These are phyloP conservation scores for Rhodomyrtus psidioides DNA, from an alignment of 441 rosid species.

Conservation along the genomic window DNA sequence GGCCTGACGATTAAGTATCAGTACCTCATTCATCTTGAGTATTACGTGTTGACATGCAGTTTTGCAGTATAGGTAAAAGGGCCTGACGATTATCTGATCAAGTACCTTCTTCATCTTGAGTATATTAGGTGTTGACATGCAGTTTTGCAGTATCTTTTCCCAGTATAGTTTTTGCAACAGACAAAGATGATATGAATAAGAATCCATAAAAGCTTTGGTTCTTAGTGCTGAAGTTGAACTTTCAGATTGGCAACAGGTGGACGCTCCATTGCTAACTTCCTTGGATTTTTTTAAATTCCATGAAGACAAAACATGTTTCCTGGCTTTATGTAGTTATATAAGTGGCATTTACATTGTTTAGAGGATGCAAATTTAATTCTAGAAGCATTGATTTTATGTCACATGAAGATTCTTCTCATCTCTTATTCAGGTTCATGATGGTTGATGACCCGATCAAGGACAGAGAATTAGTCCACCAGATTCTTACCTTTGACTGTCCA, in stretches of 20 bases:
- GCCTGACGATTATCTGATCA: neutral
- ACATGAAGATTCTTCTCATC: neutral
- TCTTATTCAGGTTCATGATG: constrained; percentile 69
- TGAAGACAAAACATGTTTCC: neutral
- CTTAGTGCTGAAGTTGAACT: neutral
- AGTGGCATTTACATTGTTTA: neutral
- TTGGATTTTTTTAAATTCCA: neutral
- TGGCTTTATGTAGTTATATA: neutral
- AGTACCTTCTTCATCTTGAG: neutral
- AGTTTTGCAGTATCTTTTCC: neutral
- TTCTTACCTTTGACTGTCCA: constrained; percentile 6
- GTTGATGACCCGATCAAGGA: constrained; percentile 80
- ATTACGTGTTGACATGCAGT: neutral
- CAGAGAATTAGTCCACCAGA: constrained; percentile 51
- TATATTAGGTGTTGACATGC: no score
- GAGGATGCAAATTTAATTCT: neutral
- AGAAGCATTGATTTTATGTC: neutral
- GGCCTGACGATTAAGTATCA: neutral
- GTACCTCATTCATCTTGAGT: no score
- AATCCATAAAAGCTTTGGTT: neutral
- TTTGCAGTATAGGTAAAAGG: no score
- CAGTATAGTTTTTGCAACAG: neutral
- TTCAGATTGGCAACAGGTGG: neutral
- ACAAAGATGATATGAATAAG: neutral
- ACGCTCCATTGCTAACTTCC: neutral